These are phyloP conservation scores for Azolla pinnata DNA, from an alignment of 75 land plant genomes.

Conservation along the genomic window DNA sequence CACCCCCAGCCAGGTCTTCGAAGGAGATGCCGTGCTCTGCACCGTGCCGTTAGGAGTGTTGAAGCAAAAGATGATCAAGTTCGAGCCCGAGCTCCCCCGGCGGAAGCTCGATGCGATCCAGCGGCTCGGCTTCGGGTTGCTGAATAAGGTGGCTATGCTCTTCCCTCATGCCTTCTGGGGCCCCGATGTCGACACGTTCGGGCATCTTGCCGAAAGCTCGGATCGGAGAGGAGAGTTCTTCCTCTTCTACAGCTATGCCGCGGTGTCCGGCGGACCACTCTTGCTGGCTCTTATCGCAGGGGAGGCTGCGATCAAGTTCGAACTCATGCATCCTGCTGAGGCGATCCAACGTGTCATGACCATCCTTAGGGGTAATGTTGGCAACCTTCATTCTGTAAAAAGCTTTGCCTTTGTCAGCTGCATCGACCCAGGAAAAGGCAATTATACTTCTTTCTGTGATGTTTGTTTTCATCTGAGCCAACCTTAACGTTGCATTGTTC, in stretches of 20 bases:
- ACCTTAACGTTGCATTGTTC: too few relatives aligned
- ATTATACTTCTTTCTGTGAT: too few relatives aligned
- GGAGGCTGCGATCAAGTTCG: slow-evolving; percentile 91
- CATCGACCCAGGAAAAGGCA: too few relatives aligned
- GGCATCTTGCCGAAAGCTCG: slow-evolving; percentile 64
- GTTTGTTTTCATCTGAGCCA: too few relatives aligned
- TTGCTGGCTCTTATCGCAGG: slow-evolving; percentile 94
- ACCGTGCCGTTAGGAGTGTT: slow-evolving; percentile 52
- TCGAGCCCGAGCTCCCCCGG: slow-evolving; percentile 57
- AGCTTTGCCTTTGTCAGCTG: too few relatives aligned
- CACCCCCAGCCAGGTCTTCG: slow-evolving; percentile 10
- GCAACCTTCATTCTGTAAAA: too few relatives aligned
- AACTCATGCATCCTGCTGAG: slow-evolving; percentile 69
- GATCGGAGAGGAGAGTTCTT: slow-evolving; percentile 86
- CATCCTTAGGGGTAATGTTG: slow-evolving; percentile 60
- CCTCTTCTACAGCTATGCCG: slow-evolving; percentile 96
- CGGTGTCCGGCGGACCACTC: slow-evolving; percentile 92
- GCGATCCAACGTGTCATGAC: slow-evolving; percentile 70
- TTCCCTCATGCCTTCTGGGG: slow-evolving; percentile 83
- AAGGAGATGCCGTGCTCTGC: slow-evolving; percentile 25
- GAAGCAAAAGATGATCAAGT: slow-evolving; percentile 39
- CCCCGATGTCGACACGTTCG: slow-evolving; percentile 79
- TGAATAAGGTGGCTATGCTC: slow-evolving; percentile 82
- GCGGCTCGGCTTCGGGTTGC: slow-evolving; percentile 66
- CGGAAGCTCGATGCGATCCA: slow-evolving; percentile 53